Evolutionary conservation across 2,329 filamentous ascomycete genomes (phyloP), one percentile per base, ranked within the genome.

Genomic region (Thelonectria olida): DNA sequence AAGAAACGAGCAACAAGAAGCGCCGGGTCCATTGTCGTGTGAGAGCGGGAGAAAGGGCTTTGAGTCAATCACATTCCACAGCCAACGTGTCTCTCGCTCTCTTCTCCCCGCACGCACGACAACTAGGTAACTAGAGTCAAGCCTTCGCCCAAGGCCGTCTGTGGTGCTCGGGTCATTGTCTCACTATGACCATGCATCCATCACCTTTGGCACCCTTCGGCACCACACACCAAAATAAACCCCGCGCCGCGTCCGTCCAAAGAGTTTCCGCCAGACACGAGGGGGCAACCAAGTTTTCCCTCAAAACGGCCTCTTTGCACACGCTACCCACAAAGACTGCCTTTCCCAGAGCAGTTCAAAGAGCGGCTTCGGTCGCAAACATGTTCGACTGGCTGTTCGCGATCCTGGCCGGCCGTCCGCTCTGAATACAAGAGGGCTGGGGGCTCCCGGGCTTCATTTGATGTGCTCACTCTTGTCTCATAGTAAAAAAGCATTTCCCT

Each of bases 31-130:
- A 67, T 65, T 71, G 67, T 70, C 22, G 3, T 55, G 57, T 53
- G 13, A 17, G 41, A 31, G 38, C 42, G 54, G 31, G 31, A 34
- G 6, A 31, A 31, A 13, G 28, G 34, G 38, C 54, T 67, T 71
- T 71, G 69, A 72, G 69, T 72, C 69, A 61, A 58, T 69, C 69
- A 72, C 69, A 72, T 72, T 72, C 69, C 69, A 67, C 58, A 15
- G 59, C 61, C 66, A 58, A 58, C 60, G 31, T 61, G 42, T 61
- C 57, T 27, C n/a, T 28, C 12, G 20, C 20, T 36, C 12, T 19
- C 52, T 41, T 7, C 22, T 17, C 25, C 20, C 45, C 34, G 28
- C 28, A 31, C 5, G 28, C 9, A 8, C 28, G 13, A 31, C 9
- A 6, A 31, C 3, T 3, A 6, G 39, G 25, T 62, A 54, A 68